These are phyloP conservation scores for Lachancea fermentati DNA, from an alignment of 805 yeast genomes.

Conservation along the genomic window DNA sequence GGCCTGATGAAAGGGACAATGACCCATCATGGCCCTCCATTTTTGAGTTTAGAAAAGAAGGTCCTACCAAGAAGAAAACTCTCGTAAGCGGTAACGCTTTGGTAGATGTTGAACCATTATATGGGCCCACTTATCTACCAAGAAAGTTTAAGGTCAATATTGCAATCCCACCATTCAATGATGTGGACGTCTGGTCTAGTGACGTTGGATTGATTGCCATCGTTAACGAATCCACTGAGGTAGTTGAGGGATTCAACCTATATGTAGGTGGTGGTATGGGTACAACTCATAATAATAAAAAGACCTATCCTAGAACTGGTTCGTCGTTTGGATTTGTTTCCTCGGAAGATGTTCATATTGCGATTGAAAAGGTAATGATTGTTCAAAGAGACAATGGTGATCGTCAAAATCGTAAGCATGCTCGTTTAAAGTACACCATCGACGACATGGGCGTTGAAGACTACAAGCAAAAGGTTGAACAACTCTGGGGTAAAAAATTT, in stretches of 20 bases:
- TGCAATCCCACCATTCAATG: conserved; percentile 93
- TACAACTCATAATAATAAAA: conserved; percentile 91
- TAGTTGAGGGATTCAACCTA: conserved; percentile 76
- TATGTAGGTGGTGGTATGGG: conserved; percentile 99
- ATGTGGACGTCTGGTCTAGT: conserved; percentile 93
- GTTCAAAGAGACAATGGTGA: conserved; percentile 95
- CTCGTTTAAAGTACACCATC: conserved; percentile 93
- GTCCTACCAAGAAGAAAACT: conserved; percentile 76
- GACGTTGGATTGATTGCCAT: conserved; percentile 92
- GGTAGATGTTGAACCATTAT: conserved; percentile 79
- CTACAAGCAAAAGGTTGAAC: conserved; percentile 77
- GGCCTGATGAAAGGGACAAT: conserved; percentile 65
- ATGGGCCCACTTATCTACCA: conserved; percentile 83
- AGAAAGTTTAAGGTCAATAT: conserved; percentile 94
- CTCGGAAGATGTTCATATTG: conserved; percentile 62
- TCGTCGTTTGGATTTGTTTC: conserved; percentile 74
- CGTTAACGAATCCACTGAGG: conserved; percentile 52
- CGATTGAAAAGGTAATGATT: conserved; percentile 86
- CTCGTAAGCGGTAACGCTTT: conserved; percentile 82
- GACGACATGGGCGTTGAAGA: conserved; percentile 90
- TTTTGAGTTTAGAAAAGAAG: conserved; percentile 62
- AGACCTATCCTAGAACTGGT: conserved; percentile 95
- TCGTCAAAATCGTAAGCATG: conserved; percentile 94
- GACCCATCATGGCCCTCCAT: conserved; percentile 56
- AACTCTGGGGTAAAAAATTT: conserved; percentile 69